A percentile compares a stretch with the other conserved stretches of the same genome.
Conservation (phyloP, 352 stramenopile species). For the Blastocystis sp. region DNA sequence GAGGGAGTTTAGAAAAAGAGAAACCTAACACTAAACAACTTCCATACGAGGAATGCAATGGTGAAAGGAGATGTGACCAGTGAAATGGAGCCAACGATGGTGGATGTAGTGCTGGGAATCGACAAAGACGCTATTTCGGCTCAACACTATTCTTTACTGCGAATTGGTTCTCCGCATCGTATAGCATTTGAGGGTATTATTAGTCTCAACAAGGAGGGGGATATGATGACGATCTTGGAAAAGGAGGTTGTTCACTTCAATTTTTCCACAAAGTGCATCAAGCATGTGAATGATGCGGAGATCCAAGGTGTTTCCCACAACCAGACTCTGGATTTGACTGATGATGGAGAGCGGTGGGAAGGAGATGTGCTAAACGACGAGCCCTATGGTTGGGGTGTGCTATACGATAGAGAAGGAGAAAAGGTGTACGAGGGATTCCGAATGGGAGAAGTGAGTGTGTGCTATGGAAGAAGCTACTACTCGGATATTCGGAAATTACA, state of each 20-base stretch:
- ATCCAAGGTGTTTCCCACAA: background rate
- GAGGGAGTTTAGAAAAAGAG: no score
- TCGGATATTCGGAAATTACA: background rate
- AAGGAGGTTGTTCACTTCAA: no score
- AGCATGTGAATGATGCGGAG: background rate
- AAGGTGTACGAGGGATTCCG: constrained; percentile 11
- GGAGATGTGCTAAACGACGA: background rate
- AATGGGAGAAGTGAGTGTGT: background rate
- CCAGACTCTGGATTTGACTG: background rate
- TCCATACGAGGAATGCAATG: no score
- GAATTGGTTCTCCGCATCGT: background rate
- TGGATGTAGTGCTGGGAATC: no score
- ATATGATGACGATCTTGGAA: no score
- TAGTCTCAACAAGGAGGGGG: no score
- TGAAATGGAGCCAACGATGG: no score
- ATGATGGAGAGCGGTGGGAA: constrained; percentile 5
- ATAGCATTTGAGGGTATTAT: background rate
- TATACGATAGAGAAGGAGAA: background rate
- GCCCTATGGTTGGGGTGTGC: constrained; percentile 10
- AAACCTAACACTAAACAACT: no score
- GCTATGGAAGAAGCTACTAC: background rate
- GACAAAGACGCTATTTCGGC: no score
- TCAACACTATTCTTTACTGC: background rate
- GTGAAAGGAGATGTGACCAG: no score
- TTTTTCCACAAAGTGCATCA: background rate